A percentile compares a stretch with the other conserved stretches of the same genome.
Evolutionary conservation across 2,329 filamentous ascomycete genomes (phyloP).

Genomic region (Fusarium sororula): DNA sequence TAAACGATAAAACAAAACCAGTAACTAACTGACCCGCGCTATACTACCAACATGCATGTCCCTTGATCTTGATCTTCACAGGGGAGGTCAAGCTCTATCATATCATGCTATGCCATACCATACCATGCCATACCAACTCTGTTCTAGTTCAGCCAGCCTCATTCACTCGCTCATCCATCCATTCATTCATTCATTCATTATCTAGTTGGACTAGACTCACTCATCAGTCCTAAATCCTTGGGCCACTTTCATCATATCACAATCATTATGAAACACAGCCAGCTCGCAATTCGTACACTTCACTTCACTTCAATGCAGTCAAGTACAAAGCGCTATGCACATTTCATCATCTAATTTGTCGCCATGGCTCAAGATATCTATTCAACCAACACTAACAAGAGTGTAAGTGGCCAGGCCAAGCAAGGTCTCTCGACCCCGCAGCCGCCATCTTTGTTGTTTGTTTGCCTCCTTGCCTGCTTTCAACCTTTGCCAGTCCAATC

Average conservation of each 20-base stretch:
- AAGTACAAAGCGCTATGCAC: not conserved
- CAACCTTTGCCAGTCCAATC: conserved; percentile 7
- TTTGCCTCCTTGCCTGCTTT: conserved; percentile 25
- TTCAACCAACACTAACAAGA: conserved; percentile 15
- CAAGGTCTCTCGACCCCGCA: conserved; percentile 19
- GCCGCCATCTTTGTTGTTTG: conserved; percentile 30
- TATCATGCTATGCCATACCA: not conserved
- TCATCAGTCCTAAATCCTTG: conserved; percentile 2
- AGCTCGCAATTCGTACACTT: conserved; percentile 5
- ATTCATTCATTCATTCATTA: not conserved
- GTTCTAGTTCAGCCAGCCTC: conserved; percentile 21
- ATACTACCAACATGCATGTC: not conserved
- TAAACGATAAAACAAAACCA: not conserved
- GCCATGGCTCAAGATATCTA: conserved; percentile 39
- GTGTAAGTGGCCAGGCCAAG: conserved; percentile 19
- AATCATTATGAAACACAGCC: conserved; percentile 1
- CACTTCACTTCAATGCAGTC: not conserved
- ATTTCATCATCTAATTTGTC: conserved; percentile 30
- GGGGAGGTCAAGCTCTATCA: not conserved
- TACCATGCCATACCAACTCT: conserved; percentile 6
- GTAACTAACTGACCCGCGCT: not conserved
- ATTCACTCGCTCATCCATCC: not conserved
- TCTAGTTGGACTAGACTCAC: not conserved
- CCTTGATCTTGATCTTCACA: not conserved
- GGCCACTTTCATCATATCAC: conserved; percentile 14